Evolutionary conservation across 202 grass and related monocot species (phyloP).

Genomic region (Schoenoplectus tabernaemontani): DNA sequence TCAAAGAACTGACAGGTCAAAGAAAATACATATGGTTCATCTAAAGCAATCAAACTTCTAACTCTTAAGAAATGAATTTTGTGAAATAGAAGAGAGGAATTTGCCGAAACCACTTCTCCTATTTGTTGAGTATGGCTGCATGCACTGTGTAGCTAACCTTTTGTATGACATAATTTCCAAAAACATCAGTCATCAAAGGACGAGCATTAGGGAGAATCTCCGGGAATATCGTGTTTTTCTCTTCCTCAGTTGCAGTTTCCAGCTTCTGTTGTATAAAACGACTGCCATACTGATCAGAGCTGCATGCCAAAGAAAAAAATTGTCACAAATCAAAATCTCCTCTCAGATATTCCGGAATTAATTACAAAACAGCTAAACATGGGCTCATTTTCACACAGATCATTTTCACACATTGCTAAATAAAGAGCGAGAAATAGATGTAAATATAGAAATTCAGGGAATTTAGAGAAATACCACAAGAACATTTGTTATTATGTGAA

Average conservation of each 20-base stretch:
- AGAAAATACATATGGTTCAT: neutral
- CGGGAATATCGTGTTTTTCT: slow-evolving; percentile 89
- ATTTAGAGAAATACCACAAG: too few relatives aligned
- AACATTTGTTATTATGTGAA: too few relatives aligned
- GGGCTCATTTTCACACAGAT: too few relatives aligned
- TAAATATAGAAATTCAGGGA: neutral
- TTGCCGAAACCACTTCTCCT: neutral
- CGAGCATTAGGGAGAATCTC: slow-evolving; percentile 89
- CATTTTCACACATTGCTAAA: too few relatives aligned
- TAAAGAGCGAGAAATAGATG: neutral
- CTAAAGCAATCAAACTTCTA: neutral
- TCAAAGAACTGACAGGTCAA: slow-evolving; percentile 82
- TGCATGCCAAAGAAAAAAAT: slow-evolving; percentile 21
- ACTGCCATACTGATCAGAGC: slow-evolving; percentile 95
- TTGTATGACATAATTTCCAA: slow-evolving; percentile 99
- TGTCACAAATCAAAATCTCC: neutral
- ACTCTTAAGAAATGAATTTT: neutral
- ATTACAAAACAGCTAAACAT: neutral
- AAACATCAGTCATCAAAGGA: slow-evolving; percentile 97
- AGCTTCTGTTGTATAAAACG: slow-evolving; percentile 99
- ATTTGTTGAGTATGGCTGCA: neutral
- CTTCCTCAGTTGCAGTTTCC: slow-evolving; percentile 71
- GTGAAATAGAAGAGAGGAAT: neutral
- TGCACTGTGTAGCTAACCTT: slow-evolving; percentile 39
- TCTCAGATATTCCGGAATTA: neutral